These are phyloP conservation scores for Xylaria sp. DNA, from an alignment of 2,329 filamentous ascomycete genomes.

Conservation along the genomic window DNA sequence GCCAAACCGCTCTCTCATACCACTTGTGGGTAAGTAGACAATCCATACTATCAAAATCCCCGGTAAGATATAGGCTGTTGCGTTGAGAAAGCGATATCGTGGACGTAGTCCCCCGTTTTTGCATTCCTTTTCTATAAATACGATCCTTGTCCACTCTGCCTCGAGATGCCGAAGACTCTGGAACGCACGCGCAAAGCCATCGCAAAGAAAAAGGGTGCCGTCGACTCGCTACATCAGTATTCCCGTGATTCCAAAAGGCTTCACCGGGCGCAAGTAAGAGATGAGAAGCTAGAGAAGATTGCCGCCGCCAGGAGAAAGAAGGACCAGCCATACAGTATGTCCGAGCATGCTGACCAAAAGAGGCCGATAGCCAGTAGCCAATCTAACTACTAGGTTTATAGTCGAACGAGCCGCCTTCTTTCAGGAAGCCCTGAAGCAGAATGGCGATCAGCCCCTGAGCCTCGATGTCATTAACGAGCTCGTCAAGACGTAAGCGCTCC, in stretches of 20 bases:
- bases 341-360: background rate
- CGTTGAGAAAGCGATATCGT: background rate
- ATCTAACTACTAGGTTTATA: slow-evolving; percentile 49
- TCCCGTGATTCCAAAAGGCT: slow-evolving; percentile 87
- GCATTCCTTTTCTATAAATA: background rate
- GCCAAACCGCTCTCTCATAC: slow-evolving; percentile 20
- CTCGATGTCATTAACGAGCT: slow-evolving; percentile 68
- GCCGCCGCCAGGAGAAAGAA: slow-evolving; percentile 75
- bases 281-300: slow-evolving; percentile 82
- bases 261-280: slow-evolving; percentile 80
- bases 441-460: slow-evolving; percentile 62
- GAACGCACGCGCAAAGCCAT: slow-evolving; percentile 91
- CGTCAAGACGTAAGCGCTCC: slow-evolving; percentile 67
- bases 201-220: slow-evolving; percentile 81
- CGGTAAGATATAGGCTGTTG: background rate
- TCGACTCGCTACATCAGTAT: slow-evolving; percentile 84
- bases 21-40: background rate
- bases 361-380: background rate
- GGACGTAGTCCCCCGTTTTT: background rate
- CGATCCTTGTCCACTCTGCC: background rate
- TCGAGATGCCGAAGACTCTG: slow-evolving; percentile 77
- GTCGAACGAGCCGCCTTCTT: slow-evolving; percentile 78
- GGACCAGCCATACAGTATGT: slow-evolving; percentile 77
- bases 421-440: slow-evolving; percentile 70
- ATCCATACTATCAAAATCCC: background rate